These are phyloP conservation scores for Leptographium galeiforme DNA, from an alignment of 2,329 filamentous ascomycete species.

Conservation along the genomic window DNA sequence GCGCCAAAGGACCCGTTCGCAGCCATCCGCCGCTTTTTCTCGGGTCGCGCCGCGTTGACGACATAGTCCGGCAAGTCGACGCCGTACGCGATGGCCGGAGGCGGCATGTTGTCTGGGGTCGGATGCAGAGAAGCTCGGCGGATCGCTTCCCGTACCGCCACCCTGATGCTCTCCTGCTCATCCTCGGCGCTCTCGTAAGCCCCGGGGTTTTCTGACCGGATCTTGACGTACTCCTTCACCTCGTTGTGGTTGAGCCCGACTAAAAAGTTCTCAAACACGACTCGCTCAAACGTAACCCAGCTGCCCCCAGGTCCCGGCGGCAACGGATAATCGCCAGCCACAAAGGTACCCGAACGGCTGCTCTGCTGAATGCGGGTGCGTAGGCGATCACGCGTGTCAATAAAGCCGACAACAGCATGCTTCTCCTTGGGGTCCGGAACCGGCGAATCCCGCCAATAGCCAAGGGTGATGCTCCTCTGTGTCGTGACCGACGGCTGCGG, in stretches of 20 bases:
- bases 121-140: conserved; percentile 29
- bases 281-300: conserved; percentile 50
- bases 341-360: conserved; percentile 32
- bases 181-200: conserved; percentile 25
- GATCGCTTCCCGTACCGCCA: conserved; percentile 33
- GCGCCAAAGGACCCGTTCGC: neutral
- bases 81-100: conserved; percentile 38
- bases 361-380: conserved; percentile 42
- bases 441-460: conserved; percentile 47
- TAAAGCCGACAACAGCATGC: conserved; percentile 48
- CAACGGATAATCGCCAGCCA: conserved; percentile 32
- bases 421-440: conserved; percentile 34
- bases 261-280: conserved; percentile 45
- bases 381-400: conserved; percentile 46
- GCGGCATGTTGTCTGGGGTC: conserved; percentile 26
- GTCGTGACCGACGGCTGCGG: neutral
- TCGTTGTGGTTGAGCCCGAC: conserved; percentile 40
- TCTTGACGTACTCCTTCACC: conserved; percentile 49
- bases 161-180: conserved; percentile 23
- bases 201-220: conserved; percentile 26
- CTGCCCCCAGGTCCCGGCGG: conserved; percentile 47
- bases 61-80: conserved; percentile 31
- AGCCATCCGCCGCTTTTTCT: conserved; percentile 34
- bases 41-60: conserved; percentile 15
- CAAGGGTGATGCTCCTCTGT: conserved; percentile 36